Evolutionary conservation across 169 alveolate genomes (phyloP).

Genomic region (Plasmodium vinckei): DNA sequence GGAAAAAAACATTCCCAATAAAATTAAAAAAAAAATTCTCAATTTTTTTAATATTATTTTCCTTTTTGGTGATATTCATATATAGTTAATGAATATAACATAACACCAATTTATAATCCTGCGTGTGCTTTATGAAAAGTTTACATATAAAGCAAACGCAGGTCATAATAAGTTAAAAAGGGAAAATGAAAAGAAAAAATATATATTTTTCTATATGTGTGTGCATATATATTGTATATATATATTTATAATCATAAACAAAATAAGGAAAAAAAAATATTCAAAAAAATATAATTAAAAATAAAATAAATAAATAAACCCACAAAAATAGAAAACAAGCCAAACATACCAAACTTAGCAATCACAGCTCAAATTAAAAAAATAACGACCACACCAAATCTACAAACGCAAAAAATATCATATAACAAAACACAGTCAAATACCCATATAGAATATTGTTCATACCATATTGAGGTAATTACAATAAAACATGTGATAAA

Average conservation of each 20-base stretch:
- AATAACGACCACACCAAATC: too few species aligned
- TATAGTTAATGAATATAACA: not conserved
- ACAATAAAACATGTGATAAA: slow-evolving; percentile 50
- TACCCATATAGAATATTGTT: too few species aligned
- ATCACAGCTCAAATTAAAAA: too few species aligned
- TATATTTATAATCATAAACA: slow-evolving; percentile 7
- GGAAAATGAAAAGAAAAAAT: slow-evolving; percentile 20
- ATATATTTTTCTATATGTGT: slow-evolving; percentile 3
- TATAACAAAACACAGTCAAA: too few species aligned
- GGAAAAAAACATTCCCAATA: slow-evolving; percentile 1
- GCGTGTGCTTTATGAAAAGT: not conserved
- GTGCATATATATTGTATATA: slow-evolving; percentile 11
- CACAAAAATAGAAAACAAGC: slow-evolving; percentile 1
- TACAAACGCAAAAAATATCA: too few species aligned
- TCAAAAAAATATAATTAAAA: not conserved
- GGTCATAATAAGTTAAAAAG: not conserved
- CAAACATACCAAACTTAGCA: too few species aligned
- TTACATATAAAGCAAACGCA: not conserved
- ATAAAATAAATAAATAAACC: not conserved
- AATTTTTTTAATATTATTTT: not conserved
- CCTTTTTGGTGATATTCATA: not conserved
- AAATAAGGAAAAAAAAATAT: not conserved
- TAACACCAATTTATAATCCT: not conserved
- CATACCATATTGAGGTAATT: not conserved
- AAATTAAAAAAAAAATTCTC: slow-evolving; percentile 7